Evolutionary conservation across 208 protist genomes (phyloP).

Genomic region (Trypanosoma congolense): DNA sequence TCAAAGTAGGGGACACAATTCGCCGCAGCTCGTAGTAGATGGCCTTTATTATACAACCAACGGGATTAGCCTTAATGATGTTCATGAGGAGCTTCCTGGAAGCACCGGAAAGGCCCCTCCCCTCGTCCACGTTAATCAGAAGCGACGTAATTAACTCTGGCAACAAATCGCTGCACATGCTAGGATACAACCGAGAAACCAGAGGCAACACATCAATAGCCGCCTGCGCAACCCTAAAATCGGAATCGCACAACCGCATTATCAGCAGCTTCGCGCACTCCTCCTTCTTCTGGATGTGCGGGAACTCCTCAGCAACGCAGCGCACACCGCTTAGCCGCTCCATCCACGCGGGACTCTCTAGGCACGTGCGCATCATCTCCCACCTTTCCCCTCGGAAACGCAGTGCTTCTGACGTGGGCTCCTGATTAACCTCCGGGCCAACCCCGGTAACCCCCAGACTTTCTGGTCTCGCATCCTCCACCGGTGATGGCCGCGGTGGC

Average conservation of each 20-base stretch:
- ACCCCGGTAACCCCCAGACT: too few relatives aligned
- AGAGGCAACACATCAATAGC: constrained; percentile 28
- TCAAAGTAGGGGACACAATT: constrained; percentile 19
- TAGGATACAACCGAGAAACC: constrained; percentile 1
- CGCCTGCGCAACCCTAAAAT: constrained; percentile 39
- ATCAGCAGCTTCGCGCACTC: constrained; percentile 24
- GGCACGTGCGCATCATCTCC: constrained; percentile 8
- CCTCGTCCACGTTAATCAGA: constrained; percentile 21
- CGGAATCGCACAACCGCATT: constrained; percentile 38
- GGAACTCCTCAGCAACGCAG: constrained; percentile 9
- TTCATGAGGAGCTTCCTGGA: constrained; percentile 15
- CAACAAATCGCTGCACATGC: constrained; percentile 10
- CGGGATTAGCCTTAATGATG: constrained; percentile 6
- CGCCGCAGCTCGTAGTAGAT: constrained; percentile 18
- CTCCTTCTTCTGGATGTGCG: constrained; percentile 9
- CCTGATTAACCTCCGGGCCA: too few relatives aligned
- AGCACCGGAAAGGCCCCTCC: constrained; percentile 7
- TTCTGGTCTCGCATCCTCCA: too few relatives aligned
- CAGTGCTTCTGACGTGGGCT: not conserved
- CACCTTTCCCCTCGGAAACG: not conserved
- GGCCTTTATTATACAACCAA: constrained; percentile 16
- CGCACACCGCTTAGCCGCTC: constrained; percentile 13
- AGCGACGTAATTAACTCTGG: constrained; percentile 19
- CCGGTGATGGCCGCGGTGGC: too few relatives aligned
- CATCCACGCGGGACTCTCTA: constrained; percentile 39